phyloP scores from a whole-genome alignment of 768 basidiomycete genomes.

The Xerocomus spinulosus region DNA sequence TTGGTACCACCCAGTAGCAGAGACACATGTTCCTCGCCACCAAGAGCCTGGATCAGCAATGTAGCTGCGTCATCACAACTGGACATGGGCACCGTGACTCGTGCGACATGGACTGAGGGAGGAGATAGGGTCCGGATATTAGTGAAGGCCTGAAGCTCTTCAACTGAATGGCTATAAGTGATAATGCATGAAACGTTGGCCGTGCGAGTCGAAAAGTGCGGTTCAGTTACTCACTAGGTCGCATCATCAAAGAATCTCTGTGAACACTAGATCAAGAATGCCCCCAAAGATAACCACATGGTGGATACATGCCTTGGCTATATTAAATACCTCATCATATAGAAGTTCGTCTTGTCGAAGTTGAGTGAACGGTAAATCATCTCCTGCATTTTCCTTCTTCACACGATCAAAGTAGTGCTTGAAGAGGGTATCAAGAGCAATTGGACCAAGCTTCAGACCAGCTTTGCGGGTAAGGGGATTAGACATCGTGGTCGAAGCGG shows the following conservation, averaged over 20 bases:
- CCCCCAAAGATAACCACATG: neutral
- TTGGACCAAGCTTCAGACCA: conserved; percentile 63
- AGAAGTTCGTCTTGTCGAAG: conserved; percentile 71
- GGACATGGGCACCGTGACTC: conserved; percentile 67
- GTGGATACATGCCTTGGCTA: conserved; percentile 56
- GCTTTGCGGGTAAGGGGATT: conserved; percentile 61
- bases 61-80: conserved; percentile 72
- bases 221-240: conserved; percentile 47
- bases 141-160: conserved; percentile 74
- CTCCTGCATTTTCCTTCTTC: conserved; percentile 38
- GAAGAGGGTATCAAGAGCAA: conserved; percentile 72
- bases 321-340: conserved; percentile 75
- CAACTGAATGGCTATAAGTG: conserved; percentile 68
- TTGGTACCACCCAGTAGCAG: conserved; percentile 82
- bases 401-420: conserved; percentile 78
- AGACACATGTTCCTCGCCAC: conserved; percentile 72
- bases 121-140: conserved; percentile 82
- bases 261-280: neutral
- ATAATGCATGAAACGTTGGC: neutral
- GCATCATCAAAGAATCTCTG: conserved; percentile 76
- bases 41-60: conserved; percentile 70
- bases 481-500: conserved; percentile 20
- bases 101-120: conserved; percentile 74
- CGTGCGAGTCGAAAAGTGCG: neutral
- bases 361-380: conserved; percentile 40